Conservation (phyloP, 2,329 filamentous ascomycete genomes). For the Colletotrichum sublineola region DNA sequence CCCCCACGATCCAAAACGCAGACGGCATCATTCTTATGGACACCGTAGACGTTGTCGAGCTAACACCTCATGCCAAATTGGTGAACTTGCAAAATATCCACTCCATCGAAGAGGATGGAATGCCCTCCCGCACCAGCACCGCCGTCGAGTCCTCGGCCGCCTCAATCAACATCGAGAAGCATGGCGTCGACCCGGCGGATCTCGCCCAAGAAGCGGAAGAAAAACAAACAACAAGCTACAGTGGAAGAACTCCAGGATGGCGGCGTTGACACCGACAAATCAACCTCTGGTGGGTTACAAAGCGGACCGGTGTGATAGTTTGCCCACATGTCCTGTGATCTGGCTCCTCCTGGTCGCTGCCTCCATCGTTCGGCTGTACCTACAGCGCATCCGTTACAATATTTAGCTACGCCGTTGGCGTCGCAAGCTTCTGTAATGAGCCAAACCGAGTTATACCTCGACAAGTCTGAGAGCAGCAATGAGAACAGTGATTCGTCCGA, state of each 20-base stretch:
- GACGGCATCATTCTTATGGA: slow-evolving; percentile 76
- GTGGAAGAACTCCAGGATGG: slow-evolving; percentile 50
- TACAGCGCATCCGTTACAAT: too few species aligned
- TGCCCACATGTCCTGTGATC: too few species aligned
- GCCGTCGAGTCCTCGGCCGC: slow-evolving; percentile 57
- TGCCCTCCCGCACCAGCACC: slow-evolving; percentile 50
- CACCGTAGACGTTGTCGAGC: slow-evolving; percentile 70
- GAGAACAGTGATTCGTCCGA: slow-evolving; percentile 43
- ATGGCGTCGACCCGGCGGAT: slow-evolving; percentile 42
- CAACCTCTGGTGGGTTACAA: too few species aligned
- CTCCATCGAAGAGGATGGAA: slow-evolving; percentile 48
- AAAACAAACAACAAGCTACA: slow-evolving; percentile 48
- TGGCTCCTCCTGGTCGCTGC: too few species aligned
- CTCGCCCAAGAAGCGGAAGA: slow-evolving; percentile 47
- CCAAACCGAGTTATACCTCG: slow-evolving; percentile 44
- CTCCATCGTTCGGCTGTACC: too few species aligned
- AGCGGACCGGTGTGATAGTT: too few species aligned
- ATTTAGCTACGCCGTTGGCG: too few species aligned
- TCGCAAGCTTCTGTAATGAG: too few species aligned
- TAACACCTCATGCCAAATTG: slow-evolving; percentile 70
- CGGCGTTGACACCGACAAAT: too few species aligned
- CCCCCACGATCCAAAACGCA: slow-evolving; percentile 72
- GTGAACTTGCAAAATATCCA: slow-evolving; percentile 60
- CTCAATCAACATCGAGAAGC: slow-evolving; percentile 49
- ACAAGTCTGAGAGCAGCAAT: slow-evolving; percentile 43